Evolutionary conservation across 306 rosid species (phyloP), one percentile per base, ranked within the genome.

Genomic region (Phaseolus lunatus): DNA sequence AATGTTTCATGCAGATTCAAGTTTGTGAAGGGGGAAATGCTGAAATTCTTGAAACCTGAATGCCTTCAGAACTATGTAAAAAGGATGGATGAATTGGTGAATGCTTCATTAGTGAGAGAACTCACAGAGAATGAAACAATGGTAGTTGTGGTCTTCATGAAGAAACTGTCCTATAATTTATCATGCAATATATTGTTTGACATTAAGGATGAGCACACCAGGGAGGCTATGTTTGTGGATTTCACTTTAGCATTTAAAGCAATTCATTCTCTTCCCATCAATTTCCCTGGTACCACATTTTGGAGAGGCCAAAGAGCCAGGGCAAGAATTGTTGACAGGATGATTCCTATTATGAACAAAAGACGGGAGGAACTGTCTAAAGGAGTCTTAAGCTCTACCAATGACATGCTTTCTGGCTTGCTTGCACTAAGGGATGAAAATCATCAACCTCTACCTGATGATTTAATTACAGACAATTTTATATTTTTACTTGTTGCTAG

Each of bases 31-130:
- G 86, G 85, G 59, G 85, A 79, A 57, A 72, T 85, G 88, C 5
- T 76, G 80, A 85, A 78, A 80, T 84, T 88, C 83, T 81, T 88
- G 75, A 88, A 88, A 82, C 84, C 86, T 8, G 86, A 84, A 65
- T 79, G 88, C 29, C 85, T 85, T 63, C 88, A 86, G 16, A 88
- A 85, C 48, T 81, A 81, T 43, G 48, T 48, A 12, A 67, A 73
- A 61, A 35, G 65, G 72, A 88, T 78, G 87, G 91, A 88, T 70
- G 82, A 79, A 37, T 76, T 88, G 31, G 85, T 59, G 27, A 69
- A 29, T 44, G 56, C 31, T 62, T 16, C 22, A 76, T 59, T 86
- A 26, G 11, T 58, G 10, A 73, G 12, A 77, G 84, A 84, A 79
- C 27, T 78, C 24, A 73, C 78, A 83, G 82, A 70, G 53, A 73